These are phyloP conservation scores for Alternaria sp. DNA, from an alignment of 2,329 filamentous ascomycete species.

Conservation along the genomic window DNA sequence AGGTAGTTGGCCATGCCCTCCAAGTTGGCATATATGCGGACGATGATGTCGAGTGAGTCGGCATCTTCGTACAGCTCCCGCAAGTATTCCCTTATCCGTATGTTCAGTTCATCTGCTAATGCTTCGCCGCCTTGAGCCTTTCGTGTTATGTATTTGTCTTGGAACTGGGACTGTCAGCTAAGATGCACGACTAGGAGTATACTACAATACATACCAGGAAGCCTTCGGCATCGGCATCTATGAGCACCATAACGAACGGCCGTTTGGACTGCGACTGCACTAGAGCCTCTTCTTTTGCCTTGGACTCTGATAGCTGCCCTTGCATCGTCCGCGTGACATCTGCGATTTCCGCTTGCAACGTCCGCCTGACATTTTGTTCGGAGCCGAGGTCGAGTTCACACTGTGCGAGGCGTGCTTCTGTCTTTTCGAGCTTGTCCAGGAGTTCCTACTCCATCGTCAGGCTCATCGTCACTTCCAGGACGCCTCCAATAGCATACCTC, in stretches of 20 bases:
- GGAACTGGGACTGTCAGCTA: slow-evolving; percentile 34
- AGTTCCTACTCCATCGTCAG: slow-evolving; percentile 35
- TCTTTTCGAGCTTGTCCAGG: slow-evolving; percentile 47
- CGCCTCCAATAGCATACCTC: slow-evolving; percentile 31
- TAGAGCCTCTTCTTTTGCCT: slow-evolving; percentile 38
- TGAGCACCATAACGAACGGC: slow-evolving; percentile 45
- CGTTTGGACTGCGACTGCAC: slow-evolving; percentile 42
- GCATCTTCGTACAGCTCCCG: slow-evolving; percentile 45
- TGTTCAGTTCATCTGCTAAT: slow-evolving; percentile 44
- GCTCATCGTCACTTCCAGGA: background rate
- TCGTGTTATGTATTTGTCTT: slow-evolving; percentile 46
- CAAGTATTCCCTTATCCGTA: slow-evolving; percentile 44
- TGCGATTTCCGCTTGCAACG: slow-evolving; percentile 41
- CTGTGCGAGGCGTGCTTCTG: slow-evolving; percentile 44
- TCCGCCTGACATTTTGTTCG: slow-evolving; percentile 47
- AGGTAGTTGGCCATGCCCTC: slow-evolving; percentile 48
- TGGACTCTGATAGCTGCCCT: slow-evolving; percentile 28
- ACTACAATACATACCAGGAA: slow-evolving; percentile 36
- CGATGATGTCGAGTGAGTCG: slow-evolving; percentile 43
- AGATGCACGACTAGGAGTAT: background rate
- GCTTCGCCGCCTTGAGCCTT: slow-evolving; percentile 45
- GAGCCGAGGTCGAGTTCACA: slow-evolving; percentile 47
- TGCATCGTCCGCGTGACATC: slow-evolving; percentile 15
- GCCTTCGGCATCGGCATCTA: slow-evolving; percentile 48
- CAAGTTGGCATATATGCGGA: slow-evolving; percentile 46